phyloP scores from a whole-genome alignment of 306 rosid genomes.

The Quillaja saponaria region DNA sequence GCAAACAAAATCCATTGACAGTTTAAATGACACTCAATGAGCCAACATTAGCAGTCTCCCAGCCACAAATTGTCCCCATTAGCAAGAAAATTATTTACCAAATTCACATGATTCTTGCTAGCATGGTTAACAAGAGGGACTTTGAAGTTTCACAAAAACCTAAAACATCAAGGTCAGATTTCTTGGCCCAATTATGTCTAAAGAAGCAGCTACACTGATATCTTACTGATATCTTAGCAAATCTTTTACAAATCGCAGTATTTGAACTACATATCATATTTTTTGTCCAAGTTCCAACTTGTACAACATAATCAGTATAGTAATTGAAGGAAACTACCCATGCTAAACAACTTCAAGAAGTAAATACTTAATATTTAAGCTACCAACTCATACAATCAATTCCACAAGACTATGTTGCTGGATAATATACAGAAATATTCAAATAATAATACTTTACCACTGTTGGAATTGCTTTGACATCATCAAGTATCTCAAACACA shows the following conservation, averaged over 20 bases:
- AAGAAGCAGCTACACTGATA: constrained; percentile 21
- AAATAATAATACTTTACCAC: no score
- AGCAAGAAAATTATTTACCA: constrained; percentile 26
- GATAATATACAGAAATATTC: no score
- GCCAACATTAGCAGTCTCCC: constrained; percentile 29
- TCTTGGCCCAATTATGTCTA: constrained; percentile 11
- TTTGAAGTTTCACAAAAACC: constrained; percentile 30
- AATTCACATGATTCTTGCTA: constrained; percentile 17
- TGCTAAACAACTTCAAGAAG: constrained; percentile 10
- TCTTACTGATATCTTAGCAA: constrained; percentile 23
- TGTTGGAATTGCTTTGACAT: neutral
- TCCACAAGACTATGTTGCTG: no score
- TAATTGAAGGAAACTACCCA: constrained; percentile 9
- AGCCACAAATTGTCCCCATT: constrained; percentile 30
- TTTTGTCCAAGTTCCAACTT: neutral
- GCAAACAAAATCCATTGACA: constrained; percentile 13
- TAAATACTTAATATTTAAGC: constrained; percentile 7
- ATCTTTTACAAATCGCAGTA: constrained; percentile 22
- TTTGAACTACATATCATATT: constrained; percentile 9
- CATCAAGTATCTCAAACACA: constrained; percentile 21
- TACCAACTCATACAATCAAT: no score
- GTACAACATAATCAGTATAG: no score
- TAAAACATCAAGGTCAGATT: constrained; percentile 35
- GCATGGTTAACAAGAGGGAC: constrained; percentile 27
- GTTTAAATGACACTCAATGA: constrained; percentile 23